These are phyloP conservation scores for Samsoniella hepiali DNA, from an alignment of 2,329 filamentous ascomycete genomes.

Conservation along the genomic window DNA sequence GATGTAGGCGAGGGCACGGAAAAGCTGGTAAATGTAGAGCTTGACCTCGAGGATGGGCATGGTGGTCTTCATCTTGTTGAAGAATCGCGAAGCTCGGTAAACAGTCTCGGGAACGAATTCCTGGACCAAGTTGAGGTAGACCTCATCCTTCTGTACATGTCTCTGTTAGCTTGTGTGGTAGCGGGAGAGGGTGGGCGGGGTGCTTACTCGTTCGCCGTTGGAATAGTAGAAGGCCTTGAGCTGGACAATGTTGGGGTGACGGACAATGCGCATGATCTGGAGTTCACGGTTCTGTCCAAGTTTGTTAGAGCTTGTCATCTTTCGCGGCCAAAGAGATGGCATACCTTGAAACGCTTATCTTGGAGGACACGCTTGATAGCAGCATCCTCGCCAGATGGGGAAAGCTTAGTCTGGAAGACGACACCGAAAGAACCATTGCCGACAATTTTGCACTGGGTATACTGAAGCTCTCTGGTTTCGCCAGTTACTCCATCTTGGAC, in stretches of 20 bases:
- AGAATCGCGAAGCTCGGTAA: constrained; percentile 95
- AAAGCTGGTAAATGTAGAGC: constrained; percentile 99
- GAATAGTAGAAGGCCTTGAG: constrained; percentile 99
- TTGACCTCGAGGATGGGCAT: constrained; percentile 99
- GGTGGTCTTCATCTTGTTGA: constrained; percentile 99
- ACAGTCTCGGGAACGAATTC: constrained; percentile 98
- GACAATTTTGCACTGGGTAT: constrained; percentile 99
- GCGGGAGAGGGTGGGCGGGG: background rate
- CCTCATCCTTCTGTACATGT: constrained; percentile 78
- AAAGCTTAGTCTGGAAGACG: constrained; percentile 98
- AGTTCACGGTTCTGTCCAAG: constrained; percentile 85
- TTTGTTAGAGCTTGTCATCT: constrained; percentile 22
- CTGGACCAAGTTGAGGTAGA: constrained; percentile 96
- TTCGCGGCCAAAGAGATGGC: constrained; percentile 24
- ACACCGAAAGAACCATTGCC: constrained; percentile 98
- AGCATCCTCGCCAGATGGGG: constrained; percentile 95
- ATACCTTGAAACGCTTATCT: constrained; percentile 98
- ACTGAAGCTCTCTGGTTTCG: constrained; percentile 94
- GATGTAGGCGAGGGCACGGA: constrained; percentile 96
- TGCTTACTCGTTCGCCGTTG: constrained; percentile 87
- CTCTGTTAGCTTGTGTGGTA: constrained; percentile 2
- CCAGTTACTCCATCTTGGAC: constrained; percentile 97
- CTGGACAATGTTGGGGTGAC: constrained; percentile 98
- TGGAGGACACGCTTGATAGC: constrained; percentile 98
- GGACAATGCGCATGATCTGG: constrained; percentile 99